These are phyloP conservation scores for Boletus vermiculosoides DNA, from an alignment of 768 basidiomycete species.

Conservation along the genomic window DNA sequence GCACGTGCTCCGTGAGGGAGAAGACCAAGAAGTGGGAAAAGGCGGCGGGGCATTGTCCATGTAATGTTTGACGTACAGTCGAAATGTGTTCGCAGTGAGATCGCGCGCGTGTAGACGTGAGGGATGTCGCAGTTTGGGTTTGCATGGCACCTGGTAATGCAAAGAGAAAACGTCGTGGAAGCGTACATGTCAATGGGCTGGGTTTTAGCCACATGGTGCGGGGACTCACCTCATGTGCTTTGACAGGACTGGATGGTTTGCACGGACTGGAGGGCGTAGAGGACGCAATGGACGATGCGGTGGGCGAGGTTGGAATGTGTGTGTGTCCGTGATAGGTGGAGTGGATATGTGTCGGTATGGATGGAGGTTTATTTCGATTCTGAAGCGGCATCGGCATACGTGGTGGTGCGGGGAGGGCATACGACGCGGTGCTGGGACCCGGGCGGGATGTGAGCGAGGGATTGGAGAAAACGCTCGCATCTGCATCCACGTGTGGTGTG, in stretches of 20 bases:
- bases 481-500: not conserved
- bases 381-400: constrained; percentile 10
- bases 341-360: not conserved
- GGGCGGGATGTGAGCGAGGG: constrained; percentile 3
- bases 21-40: not conserved
- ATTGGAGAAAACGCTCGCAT: constrained; percentile 12
- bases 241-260: constrained; percentile 26
- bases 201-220: too few species aligned
- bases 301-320: constrained; percentile 23
- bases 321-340: not conserved
- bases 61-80: constrained; percentile 75
- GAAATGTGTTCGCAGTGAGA: constrained; percentile 68
- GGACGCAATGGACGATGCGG: constrained; percentile 22
- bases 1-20: constrained; percentile 5
- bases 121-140: constrained; percentile 66
- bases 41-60: constrained; percentile 54
- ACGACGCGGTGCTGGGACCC: not conserved
- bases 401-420: constrained; percentile 16
- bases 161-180: not conserved
- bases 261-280: constrained; percentile 33
- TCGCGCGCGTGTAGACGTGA: constrained; percentile 64
- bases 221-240: constrained; percentile 9
- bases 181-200: not conserved
- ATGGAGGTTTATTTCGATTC: constrained; percentile 1
- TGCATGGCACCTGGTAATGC: constrained; percentile 14